Base-by-base conservation (phyloP, 176 grass and related monocot species). In the Dactylis glomerata region DNA sequence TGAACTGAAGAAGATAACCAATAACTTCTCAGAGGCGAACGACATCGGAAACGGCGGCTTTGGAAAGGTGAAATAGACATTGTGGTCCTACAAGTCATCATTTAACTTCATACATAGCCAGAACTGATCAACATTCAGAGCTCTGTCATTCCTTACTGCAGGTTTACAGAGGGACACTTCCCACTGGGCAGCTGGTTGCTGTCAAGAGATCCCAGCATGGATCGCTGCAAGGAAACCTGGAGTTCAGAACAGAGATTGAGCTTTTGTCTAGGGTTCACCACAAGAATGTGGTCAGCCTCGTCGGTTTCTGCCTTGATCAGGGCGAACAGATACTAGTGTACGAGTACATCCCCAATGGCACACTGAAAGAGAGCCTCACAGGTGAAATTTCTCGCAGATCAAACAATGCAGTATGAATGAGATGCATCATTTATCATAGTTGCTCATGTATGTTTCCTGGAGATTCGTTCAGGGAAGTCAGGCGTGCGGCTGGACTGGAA, bases 181-280 rank as follows among this genome's bases (percentile, higher is more conserved):
- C 81, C 12, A 88, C 76, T 64, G 92, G 94, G 28, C 88, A 97
- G 67, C 73, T 91, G 24, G 84, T 97, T 62, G 95, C 95, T 0
- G 92, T 94, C 40, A 97, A 97, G 65, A 45, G 95, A 72, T 89
- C 84, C 22, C 78, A 94, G 80, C 77, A 94, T 34, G 95, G 90
- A 1, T 92, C 92, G 0, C 79, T 90, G 37, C 95, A 97, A 84
- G 92, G 95, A 10, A 78, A 41, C 30, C 77, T 85, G 19, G 95
- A 94, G 58, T 97, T 97, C 82, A 86, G 79, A 71, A 89, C 92
- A 9, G 95, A 97, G 75, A 94, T 97, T 10, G 95, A 97, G 82
- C 88, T 92, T 45, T 86, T 97, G 32, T 91, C 90, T 14, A 87
- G 90, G 22, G 90, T 97, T 31, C 92, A 97, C 85, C 95, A 97